phyloP scores from a whole-genome alignment of 345 rosid species.

The Mallotus nudiflorus region DNA sequence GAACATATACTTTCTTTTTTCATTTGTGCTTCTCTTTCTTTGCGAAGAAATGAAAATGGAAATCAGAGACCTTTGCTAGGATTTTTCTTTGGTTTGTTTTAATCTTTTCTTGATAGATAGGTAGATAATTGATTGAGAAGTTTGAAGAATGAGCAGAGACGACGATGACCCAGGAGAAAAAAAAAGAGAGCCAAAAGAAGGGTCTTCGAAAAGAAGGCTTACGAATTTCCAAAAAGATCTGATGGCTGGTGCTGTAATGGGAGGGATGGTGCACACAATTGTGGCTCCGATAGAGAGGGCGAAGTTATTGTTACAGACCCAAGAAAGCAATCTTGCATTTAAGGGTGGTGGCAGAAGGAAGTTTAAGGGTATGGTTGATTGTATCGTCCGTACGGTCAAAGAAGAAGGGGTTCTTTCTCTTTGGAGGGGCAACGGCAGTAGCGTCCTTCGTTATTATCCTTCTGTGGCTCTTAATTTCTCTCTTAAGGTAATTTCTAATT shows the following conservation, averaged over 20 bases:
- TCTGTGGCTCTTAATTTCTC: conserved; percentile 98
- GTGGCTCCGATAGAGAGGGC: conserved; percentile 97
- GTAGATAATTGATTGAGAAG: no score
- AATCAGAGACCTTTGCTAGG: background rate
- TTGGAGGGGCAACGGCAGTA: conserved; percentile 98
- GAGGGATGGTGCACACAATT: conserved; percentile 90
- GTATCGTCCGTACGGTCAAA: conserved; percentile 69
- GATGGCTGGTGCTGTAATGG: conserved; percentile 92
- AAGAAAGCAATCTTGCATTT: conserved; percentile 90
- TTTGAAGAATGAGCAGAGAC: conserved; percentile 35
- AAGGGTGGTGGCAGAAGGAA: conserved; percentile 58
- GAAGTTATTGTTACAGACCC: conserved; percentile 86
- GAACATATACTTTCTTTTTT: no score
- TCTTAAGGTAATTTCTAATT: conserved; percentile 48
- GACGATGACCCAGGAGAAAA: conserved; percentile 43
- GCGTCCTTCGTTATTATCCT: conserved; percentile 90
- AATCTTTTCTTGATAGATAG: no score
- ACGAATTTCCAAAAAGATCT: conserved; percentile 76
- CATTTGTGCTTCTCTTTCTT: background rate
- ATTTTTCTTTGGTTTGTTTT: background rate
- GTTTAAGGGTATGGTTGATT: conserved; percentile 91
- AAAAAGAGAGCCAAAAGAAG: conserved; percentile 11
- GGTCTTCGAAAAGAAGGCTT: conserved; percentile 31
- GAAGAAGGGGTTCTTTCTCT: conserved; percentile 88
- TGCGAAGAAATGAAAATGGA: background rate